A percentile compares a stretch with the other conserved stretches of the same genome.
These are phyloP conservation scores for Pseudozyma pruni DNA, from an alignment of 1,284 basidiomycete species.

Conservation along the genomic window DNA sequence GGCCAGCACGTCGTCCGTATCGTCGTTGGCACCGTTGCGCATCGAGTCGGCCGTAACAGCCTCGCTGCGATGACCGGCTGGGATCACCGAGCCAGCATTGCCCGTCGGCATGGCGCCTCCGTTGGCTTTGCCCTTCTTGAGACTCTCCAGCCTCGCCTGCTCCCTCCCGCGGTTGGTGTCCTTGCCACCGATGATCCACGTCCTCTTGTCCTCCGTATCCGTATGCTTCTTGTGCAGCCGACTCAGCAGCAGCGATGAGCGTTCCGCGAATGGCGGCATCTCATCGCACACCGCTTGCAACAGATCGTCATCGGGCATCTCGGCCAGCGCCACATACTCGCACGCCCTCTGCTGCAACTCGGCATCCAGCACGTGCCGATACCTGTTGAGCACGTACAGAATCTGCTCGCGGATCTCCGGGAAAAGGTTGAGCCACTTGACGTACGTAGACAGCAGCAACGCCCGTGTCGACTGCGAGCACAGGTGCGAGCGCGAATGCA, in stretches of 20 bases:
- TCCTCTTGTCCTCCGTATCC: slow-evolving; percentile 82
- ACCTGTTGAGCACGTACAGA: slow-evolving; percentile 94
- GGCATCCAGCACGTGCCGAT: slow-evolving; percentile 90
- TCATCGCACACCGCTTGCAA: slow-evolving; percentile 96
- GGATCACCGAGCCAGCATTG: slow-evolving; percentile 51
- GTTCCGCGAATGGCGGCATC: slow-evolving; percentile 97
- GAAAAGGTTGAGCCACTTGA: slow-evolving; percentile 99
- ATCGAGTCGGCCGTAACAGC: slow-evolving; percentile 49
- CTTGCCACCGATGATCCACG: slow-evolving; percentile 94
- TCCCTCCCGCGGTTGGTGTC: slow-evolving; percentile 84
- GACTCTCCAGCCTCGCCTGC: slow-evolving; percentile 72
- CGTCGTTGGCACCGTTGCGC: slow-evolving; percentile 32
- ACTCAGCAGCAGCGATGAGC: slow-evolving; percentile 82
- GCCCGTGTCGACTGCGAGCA: slow-evolving; percentile 92
- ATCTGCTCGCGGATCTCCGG: slow-evolving; percentile 97
- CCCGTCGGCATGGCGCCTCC: slow-evolving; percentile 62
- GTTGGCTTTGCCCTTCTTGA: slow-evolving; percentile 67
- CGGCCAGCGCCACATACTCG: slow-evolving; percentile 62
- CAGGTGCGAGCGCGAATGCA: slow-evolving; percentile 95
- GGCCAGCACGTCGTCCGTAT: slow-evolving; percentile 75
- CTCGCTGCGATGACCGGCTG: slow-evolving; percentile 40
- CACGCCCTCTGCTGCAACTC: slow-evolving; percentile 98
- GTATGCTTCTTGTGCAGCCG: slow-evolving; percentile 87
- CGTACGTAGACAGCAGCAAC: slow-evolving; percentile 92
- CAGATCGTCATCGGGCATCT: slow-evolving; percentile 79